phyloP scores from a whole-genome alignment of 164 flowering plant genomes.

The Vitis cinerea region DNA sequence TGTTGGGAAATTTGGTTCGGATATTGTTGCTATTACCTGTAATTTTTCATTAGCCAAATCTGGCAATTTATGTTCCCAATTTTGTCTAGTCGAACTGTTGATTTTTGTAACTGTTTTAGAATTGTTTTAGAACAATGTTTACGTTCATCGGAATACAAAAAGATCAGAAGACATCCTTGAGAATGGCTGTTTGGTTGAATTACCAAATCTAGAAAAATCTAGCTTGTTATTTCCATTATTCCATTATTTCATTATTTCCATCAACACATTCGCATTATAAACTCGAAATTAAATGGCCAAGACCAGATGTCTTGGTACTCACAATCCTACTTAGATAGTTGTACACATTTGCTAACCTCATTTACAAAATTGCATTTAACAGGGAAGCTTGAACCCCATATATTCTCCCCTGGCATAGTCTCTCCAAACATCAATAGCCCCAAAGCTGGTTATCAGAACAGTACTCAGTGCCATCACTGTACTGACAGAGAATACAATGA shows the following conservation, averaged over 20 bases:
- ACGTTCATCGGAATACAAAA: constrained; percentile 2
- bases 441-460: constrained; percentile 54
- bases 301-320: too few relatives aligned
- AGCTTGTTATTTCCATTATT: background rate
- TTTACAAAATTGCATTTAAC: constrained; percentile 25
- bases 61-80: constrained; percentile 6
- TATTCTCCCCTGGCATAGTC: constrained; percentile 41
- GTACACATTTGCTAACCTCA: background rate
- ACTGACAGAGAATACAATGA: constrained; percentile 65
- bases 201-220: too few relatives aligned
- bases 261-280: too few relatives aligned
- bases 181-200: background rate
- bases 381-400: constrained; percentile 66
- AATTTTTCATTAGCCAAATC: constrained; percentile 25
- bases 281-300: too few relatives aligned
- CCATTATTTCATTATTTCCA: too few relatives aligned
- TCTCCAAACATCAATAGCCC: constrained; percentile 49
- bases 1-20: too few relatives aligned
- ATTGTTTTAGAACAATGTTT: background rate
- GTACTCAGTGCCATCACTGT: constrained; percentile 65
- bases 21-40: constrained; percentile 6
- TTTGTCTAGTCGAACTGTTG: background rate
- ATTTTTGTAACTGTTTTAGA: background rate
- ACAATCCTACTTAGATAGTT: too few relatives aligned
- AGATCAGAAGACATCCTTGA: background rate